Evolutionary conservation across 2,329 filamentous ascomycete species (phyloP).

Genomic region (Dactylella cylindrospora): DNA sequence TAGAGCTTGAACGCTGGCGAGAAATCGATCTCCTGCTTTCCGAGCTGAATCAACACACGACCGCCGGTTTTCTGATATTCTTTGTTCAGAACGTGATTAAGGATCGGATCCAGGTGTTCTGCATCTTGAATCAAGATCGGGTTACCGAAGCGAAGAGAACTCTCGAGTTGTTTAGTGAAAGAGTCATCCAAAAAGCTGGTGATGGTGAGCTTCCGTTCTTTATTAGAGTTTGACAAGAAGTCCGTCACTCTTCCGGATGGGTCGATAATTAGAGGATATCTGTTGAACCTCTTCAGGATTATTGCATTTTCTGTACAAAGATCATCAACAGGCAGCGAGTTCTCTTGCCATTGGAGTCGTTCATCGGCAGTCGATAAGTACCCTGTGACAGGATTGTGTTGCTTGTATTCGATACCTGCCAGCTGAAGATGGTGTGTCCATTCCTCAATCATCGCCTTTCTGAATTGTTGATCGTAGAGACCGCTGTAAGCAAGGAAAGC

Average conservation of each 20-base stretch:
- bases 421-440: conserved; percentile 91
- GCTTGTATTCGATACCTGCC: conserved; percentile 91
- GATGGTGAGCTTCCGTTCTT: conserved; percentile 87
- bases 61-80: conserved; percentile 98
- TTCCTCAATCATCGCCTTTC: conserved; percentile 95
- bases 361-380: conserved; percentile 97
- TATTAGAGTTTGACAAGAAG: conserved; percentile 91
- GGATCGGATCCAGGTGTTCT: conserved; percentile 91
- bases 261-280: conserved; percentile 97
- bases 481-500: conserved; percentile 96
- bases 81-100: conserved; percentile 98
- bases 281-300: conserved; percentile 94
- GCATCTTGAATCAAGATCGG: conserved; percentile 98
- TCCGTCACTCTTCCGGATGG: conserved; percentile 92
- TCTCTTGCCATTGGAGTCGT: conserved; percentile 89
- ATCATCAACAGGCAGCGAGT: conserved; percentile 90
- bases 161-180: conserved; percentile 97
- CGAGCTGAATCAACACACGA: conserved; percentile 95
- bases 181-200: conserved; percentile 98
- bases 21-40: conserved; percentile 98
- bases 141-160: conserved; percentile 94
- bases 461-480: conserved; percentile 96
- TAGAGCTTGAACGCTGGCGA: conserved; percentile 95
- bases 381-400: conserved; percentile 90
- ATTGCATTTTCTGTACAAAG: conserved; percentile 98